Evolutionary conservation across 768 basidiomycete genomes (phyloP).

Genomic region (Vararia minispora): DNA sequence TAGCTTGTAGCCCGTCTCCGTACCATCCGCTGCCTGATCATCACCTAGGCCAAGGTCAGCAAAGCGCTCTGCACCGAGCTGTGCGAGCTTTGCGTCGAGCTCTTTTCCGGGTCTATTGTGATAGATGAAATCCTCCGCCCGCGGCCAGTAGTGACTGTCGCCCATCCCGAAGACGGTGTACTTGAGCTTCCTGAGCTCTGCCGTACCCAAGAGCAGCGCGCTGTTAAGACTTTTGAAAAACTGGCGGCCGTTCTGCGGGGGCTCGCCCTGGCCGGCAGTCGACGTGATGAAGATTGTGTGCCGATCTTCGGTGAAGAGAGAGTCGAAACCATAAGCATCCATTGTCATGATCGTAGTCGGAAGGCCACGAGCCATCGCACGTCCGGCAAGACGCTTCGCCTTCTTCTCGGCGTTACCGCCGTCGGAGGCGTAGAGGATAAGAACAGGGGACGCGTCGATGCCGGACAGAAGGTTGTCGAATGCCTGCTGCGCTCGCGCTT

Average conservation of each 20-base stretch:
- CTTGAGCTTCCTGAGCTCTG: slow-evolving; percentile 48
- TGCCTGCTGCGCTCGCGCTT: slow-evolving; percentile 65
- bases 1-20: slow-evolving; percentile 85
- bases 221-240: slow-evolving; percentile 78
- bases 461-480: slow-evolving; percentile 74
- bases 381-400: slow-evolving; percentile 75
- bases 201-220: slow-evolving; percentile 41
- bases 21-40: slow-evolving; percentile 93
- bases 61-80: slow-evolving; percentile 68
- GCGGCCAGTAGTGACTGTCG: slow-evolving; percentile 97
- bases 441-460: slow-evolving; percentile 81
- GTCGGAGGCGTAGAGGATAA: slow-evolving; percentile 86
- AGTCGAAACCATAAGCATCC: too few relatives aligned
- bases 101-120: slow-evolving; percentile 96
- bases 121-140: slow-evolving; percentile 86
- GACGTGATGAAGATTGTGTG: slow-evolving; percentile 82
- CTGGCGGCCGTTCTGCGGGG: slow-evolving; percentile 88
- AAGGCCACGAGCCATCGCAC: slow-evolving; percentile 77
- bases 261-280: slow-evolving; percentile 91
- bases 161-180: slow-evolving; percentile 88
- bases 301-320: slow-evolving; percentile 57
- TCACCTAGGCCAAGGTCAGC: slow-evolving; percentile 76
- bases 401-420: slow-evolving; percentile 90
- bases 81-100: slow-evolving; percentile 65
- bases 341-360: slow-evolving; percentile 64